A percentile compares a stretch with the other conserved stretches of the same genome.
These are phyloP conservation scores for Pseudonectria buxi DNA, from an alignment of 2,329 filamentous ascomycete genomes.

Conservation along the genomic window DNA sequence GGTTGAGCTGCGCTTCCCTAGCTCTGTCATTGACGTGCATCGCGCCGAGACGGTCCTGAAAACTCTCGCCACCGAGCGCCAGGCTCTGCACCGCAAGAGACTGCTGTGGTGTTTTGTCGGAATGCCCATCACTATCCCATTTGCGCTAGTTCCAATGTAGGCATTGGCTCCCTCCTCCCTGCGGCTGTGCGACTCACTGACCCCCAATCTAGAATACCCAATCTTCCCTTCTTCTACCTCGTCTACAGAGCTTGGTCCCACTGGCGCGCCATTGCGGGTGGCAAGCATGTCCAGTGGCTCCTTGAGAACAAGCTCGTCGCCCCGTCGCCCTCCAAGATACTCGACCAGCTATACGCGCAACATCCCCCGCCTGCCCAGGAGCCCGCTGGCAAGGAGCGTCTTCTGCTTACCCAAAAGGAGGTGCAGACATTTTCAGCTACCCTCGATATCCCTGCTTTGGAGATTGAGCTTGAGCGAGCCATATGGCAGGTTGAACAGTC, in stretches of 20 bases:
- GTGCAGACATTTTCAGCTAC: constrained; percentile 53
- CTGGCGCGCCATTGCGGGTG: constrained; percentile 79
- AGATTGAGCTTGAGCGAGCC: constrained; percentile 66
- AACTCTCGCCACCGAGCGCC: constrained; percentile 70
- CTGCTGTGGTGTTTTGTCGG: constrained; percentile 75
- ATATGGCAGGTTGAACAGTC: constrained; percentile 63
- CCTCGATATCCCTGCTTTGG: constrained; percentile 62
- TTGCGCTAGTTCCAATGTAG: constrained; percentile 81
- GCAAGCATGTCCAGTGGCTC: constrained; percentile 77
- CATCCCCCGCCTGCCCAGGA: constrained; percentile 21
- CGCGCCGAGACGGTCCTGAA: constrained; percentile 60
- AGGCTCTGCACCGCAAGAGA: constrained; percentile 67
- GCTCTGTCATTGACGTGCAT: constrained; percentile 57
- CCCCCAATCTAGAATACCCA: constrained; percentile 60
- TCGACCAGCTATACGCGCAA: constrained; percentile 69
- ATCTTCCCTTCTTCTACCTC: constrained; percentile 95
- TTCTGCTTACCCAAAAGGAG: constrained; percentile 44
- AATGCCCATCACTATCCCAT: constrained; percentile 76
- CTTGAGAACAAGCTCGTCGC: constrained; percentile 65
- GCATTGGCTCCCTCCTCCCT: constrained; percentile 27
- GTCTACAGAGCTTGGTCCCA: constrained; percentile 88
- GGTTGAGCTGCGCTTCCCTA: constrained; percentile 71
- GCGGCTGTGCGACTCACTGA: not conserved
- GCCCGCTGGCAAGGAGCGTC: constrained; percentile 24
- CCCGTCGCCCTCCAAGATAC: constrained; percentile 55